Evolutionary conservation across 2,329 filamentous ascomycete genomes (phyloP), one percentile per base, ranked within the genome.

Genomic region (Colletotrichum shisoi): DNA sequence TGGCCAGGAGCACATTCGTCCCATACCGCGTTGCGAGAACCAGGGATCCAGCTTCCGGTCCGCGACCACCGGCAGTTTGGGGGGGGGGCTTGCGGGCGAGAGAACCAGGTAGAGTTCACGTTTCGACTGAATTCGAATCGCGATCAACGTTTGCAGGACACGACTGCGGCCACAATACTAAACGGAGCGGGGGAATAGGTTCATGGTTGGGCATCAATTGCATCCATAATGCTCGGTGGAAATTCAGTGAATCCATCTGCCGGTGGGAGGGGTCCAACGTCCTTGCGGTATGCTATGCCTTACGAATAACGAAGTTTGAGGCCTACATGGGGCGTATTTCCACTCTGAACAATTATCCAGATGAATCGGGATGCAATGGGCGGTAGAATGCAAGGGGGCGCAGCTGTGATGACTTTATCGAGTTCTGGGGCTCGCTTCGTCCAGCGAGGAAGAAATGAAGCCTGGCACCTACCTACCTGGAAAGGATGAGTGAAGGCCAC

Each of bases 21-120:
- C 64, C 60, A 58, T 63, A 19, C 57, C 21, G 45, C 40, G 12
- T 15, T 4, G 34, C 21, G 19, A 34, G 6, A 39, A 27, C 31
- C 63, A 63, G 34, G 60, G 60, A 48, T 67, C 31, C 40, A 67
- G 53, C 53, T 63, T 21, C 53, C 46, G 63, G 51, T 34, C 40
- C 49, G 19, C 49, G 37, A 40, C 39, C 42, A n/a, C 21, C 40
- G 44, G 44, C 42, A 61, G 24, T 19, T 61, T 31, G 7, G 48
- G 24, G 13, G 17, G 21, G n/a, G 21, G 21, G 21, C 15, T 12
- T 9, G n/a, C 7, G n/a, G 8, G 13, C 42, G 37, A 4, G 3
- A n/a, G 37, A 52, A 39, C 13, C 37, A 15, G 40, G 61, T 17
- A 46, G 40, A 67, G 64, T 57, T 53, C 48, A 42, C 15, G 61